Evolutionary conservation across 768 basidiomycete genomes (phyloP).

Genomic region (Lactifluus echinatus): DNA sequence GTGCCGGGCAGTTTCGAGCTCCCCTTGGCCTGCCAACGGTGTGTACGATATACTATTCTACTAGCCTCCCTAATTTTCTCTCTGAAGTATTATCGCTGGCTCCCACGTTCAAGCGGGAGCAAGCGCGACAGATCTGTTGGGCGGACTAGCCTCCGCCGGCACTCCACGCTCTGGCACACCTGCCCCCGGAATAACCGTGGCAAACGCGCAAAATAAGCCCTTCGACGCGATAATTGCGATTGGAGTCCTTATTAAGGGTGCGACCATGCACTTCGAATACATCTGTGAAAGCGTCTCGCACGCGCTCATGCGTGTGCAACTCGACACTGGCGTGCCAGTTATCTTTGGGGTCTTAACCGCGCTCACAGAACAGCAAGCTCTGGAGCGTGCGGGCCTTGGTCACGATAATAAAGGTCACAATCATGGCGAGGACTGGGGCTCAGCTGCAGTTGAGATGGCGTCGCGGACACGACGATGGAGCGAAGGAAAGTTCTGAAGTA

Average conservation of each 20-base stretch:
- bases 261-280: constrained; percentile 99
- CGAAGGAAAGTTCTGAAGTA: constrained; percentile 50
- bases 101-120: constrained; percentile 75
- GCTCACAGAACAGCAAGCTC: constrained; percentile 86
- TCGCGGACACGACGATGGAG: constrained; percentile 56
- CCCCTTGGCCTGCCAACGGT: constrained; percentile 80
- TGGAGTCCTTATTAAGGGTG: constrained; percentile 95
- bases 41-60: constrained; percentile 24
- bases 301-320: constrained; percentile 88
- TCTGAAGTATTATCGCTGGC: constrained; percentile 72
- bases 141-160: constrained; percentile 44
- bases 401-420: constrained; percentile 74
- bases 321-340: constrained; percentile 90
- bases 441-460: constrained; percentile 93
- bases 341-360: constrained; percentile 95
- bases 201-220: constrained; percentile 42
- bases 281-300: constrained; percentile 92
- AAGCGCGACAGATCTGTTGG: constrained; percentile 72
- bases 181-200: constrained; percentile 31
- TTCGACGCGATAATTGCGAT: constrained; percentile 97
- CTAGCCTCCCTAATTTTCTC: constrained; percentile 5
- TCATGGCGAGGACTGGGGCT: constrained; percentile 97
- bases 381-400: constrained; percentile 89
- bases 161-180: constrained; percentile 48
- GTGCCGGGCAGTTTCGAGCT: constrained; percentile 96